Percentiles rank a stretch among this genome's conserved stretches.
These are phyloP conservation scores for Solanum ossicruentum DNA, from an alignment of 257 asterid species.

Conservation along the genomic window DNA sequence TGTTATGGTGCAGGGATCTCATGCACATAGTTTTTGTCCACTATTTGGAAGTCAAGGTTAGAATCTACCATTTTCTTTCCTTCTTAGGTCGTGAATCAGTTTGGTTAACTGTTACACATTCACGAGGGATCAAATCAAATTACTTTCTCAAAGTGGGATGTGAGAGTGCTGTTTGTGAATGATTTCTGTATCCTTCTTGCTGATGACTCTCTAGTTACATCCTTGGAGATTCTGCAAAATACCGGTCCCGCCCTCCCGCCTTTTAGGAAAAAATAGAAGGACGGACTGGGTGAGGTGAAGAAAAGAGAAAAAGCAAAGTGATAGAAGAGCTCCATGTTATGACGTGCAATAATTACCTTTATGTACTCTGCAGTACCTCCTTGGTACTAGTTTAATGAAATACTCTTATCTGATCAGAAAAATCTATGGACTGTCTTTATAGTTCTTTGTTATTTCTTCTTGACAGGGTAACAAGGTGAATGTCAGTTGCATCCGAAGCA, in stretches of 20 bases:
- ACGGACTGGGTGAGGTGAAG: neutral
- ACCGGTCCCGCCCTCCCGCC: neutral
- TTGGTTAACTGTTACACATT: neutral
- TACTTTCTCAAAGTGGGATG: neutral
- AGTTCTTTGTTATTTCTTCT: neutral
- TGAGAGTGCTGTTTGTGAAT: neutral
- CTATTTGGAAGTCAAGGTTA: constrained; percentile 96
- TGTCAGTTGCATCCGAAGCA: constrained; percentile 31
- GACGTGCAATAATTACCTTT: neutral
- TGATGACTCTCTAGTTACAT: neutral
- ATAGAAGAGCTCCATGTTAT: neutral
- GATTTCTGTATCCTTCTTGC: neutral
- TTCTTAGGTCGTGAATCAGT: neutral
- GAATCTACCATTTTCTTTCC: constrained; percentile 5
- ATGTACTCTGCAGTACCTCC: neutral
- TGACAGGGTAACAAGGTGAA: constrained; percentile 72
- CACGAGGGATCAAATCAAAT: neutral
- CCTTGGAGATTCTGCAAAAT: neutral
- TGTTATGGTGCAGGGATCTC: constrained; percentile 76
- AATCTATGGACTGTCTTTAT: neutral
- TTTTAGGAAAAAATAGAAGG: neutral
- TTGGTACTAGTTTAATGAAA: neutral
- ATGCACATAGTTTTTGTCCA: constrained; percentile 96
- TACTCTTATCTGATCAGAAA: neutral
- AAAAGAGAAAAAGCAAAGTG: neutral